phyloP scores from a whole-genome alignment of 371 early-diverging fungal species.

The Encephalitozoon romaleae region DNA sequence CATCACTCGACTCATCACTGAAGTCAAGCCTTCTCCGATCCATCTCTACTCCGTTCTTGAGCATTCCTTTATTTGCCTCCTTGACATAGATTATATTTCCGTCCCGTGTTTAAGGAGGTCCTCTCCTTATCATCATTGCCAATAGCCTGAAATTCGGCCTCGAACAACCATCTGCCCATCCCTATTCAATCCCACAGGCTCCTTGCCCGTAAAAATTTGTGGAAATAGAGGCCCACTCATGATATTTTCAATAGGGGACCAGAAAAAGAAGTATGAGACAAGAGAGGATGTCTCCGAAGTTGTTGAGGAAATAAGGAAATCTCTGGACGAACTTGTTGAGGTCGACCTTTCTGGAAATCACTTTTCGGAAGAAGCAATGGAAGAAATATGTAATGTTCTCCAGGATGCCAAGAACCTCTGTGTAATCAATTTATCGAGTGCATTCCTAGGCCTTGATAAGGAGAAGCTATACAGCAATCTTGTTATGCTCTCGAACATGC shows the following conservation, averaged over 20 bases:
- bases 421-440: slow-evolving; percentile 40
- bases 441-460: slow-evolving; percentile 50
- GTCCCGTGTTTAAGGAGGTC: background rate
- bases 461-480: slow-evolving; percentile 52
- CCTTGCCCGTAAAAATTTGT: background rate
- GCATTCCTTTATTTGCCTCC: background rate
- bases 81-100: background rate
- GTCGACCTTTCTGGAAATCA: slow-evolving; percentile 56
- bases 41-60: background rate
- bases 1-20: background rate
- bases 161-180: background rate
- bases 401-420: slow-evolving; percentile 35
- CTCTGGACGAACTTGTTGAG: slow-evolving; percentile 23
- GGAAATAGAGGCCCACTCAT: slow-evolving; percentile 3
- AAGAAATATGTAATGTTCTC: slow-evolving; percentile 39
- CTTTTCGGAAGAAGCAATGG: slow-evolving; percentile 54
- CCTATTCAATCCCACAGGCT: too few species aligned
- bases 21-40: background rate
- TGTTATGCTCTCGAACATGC: slow-evolving; percentile 28
- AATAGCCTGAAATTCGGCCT: background rate
- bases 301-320: slow-evolving; percentile 22
- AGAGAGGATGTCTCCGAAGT: slow-evolving; percentile 44
- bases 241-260: slow-evolving; percentile 51
- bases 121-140: background rate
- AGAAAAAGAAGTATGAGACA: slow-evolving; percentile 54